Percentiles rank a stretch among this genome's conserved stretches.
These are phyloP conservation scores for Haplosporangium sp. DNA, from an alignment of 371 early-diverging fungal genomes.

Conservation along the genomic window DNA sequence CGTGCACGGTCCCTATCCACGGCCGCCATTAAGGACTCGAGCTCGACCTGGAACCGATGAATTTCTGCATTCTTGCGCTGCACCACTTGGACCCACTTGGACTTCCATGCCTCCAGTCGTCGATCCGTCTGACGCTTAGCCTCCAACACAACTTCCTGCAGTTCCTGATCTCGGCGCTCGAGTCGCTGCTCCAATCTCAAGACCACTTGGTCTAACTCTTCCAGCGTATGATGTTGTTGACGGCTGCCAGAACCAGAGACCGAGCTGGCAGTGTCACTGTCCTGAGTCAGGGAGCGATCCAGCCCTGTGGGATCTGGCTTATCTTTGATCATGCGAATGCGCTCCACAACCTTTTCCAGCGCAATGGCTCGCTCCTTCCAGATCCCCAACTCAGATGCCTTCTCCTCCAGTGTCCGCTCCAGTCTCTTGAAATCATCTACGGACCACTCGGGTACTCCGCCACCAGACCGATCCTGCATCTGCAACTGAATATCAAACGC, in stretches of 20 bases:
- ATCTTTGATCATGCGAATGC: conserved; percentile 53
- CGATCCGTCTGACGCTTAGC: conserved; percentile 49
- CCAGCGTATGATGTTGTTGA: conserved; percentile 32
- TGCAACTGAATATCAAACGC: conserved; percentile 49
- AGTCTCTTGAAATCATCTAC: conserved; percentile 50
- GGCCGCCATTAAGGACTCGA: conserved; percentile 48
- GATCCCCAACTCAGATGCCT: conserved; percentile 32
- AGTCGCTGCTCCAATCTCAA: conserved; percentile 44
- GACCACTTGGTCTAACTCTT: conserved; percentile 51
- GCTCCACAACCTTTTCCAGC: conserved; percentile 50
- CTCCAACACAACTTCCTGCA: conserved; percentile 50
- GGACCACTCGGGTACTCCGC: conserved; percentile 44
- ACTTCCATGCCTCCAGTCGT: conserved; percentile 47
- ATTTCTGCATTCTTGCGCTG: conserved; percentile 56
- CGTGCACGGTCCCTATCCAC: conserved; percentile 47
- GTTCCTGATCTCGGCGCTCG: conserved; percentile 51
- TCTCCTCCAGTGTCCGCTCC: conserved; percentile 45
- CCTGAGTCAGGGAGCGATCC: conserved; percentile 27
- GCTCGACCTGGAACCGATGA: conserved; percentile 51
- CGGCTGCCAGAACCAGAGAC: conserved; percentile 27
- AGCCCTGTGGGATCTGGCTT: conserved; percentile 45
- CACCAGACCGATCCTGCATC: conserved; percentile 38
- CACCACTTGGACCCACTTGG: conserved; percentile 54
- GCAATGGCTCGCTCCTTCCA: conserved; percentile 54
- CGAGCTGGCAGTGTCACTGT: conserved; percentile 25